Conservation (phyloP, 495 filamentous ascomycete species). For the Alectoria sarmentosa region DNA sequence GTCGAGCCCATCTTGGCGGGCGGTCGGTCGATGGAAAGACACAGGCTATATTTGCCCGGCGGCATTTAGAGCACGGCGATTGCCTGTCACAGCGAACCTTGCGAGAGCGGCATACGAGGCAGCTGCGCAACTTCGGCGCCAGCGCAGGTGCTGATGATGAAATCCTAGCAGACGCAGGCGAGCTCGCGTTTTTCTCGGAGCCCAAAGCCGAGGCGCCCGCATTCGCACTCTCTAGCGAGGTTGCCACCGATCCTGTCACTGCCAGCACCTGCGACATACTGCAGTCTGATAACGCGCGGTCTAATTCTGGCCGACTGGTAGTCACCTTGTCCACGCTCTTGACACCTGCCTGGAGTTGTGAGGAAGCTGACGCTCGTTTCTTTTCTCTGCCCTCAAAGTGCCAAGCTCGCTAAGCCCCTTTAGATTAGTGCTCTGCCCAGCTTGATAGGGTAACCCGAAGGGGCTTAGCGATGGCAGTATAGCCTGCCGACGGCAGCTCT, state of each 20-base stretch:
- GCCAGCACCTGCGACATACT: constrained; percentile 10
- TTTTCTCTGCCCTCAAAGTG: neutral
- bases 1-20: constrained; percentile 7
- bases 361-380: constrained; percentile 3
- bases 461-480: too few species aligned
- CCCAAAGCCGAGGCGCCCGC: constrained; percentile 4
- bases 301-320: neutral
- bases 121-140: constrained; percentile 3
- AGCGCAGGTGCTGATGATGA: constrained; percentile 9
- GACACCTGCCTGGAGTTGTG: neutral
- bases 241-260: constrained; percentile 1
- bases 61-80: constrained; percentile 3
- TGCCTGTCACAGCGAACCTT: constrained; percentile 12
- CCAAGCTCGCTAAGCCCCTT: too few species aligned
- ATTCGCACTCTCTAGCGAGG: constrained; percentile 1
- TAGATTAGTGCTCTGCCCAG: too few species aligned
- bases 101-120: constrained; percentile 3
- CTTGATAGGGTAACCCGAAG: too few species aligned
- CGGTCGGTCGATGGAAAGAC: constrained; percentile 6
- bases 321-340: neutral
- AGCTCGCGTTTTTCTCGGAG: constrained; percentile 10
- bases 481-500: too few species aligned
- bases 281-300: neutral
- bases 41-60: constrained; percentile 2
- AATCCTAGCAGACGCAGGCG: constrained; percentile 2